phyloP scores from a whole-genome alignment of 2,329 filamentous ascomycete species.

The Fusarium globosum region DNA sequence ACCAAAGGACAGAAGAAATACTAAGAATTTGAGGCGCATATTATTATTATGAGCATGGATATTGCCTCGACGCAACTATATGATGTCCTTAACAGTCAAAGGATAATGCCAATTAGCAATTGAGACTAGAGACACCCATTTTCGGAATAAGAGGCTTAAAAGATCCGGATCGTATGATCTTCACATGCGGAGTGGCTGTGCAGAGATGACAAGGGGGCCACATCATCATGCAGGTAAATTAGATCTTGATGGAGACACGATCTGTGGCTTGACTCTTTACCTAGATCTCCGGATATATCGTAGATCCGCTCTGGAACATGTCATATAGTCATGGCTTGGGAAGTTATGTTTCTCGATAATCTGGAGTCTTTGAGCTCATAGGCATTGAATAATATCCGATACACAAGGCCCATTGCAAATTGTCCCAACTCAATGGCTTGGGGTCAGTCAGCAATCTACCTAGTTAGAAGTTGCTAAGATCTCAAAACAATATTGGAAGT shows the following conservation, averaged over 20 bases:
- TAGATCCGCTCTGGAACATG: neutral
- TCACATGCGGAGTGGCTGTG: neutral
- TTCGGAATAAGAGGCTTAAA: neutral
- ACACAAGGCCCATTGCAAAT: neutral
- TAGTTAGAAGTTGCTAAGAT: rapidly evolving
- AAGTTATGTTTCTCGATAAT: no score
- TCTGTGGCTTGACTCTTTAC: neutral
- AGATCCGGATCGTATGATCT: neutral
- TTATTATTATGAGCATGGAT: neutral
- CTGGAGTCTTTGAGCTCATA: neutral
- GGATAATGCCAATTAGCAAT: neutral
- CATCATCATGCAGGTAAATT: neutral
- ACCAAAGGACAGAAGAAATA: neutral
- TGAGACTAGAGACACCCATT: neutral
- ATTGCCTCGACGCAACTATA: neutral
- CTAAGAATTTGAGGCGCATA: neutral
- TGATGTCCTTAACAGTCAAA: no score
- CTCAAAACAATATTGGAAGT: rapidly evolving
- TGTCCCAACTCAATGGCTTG: no score
- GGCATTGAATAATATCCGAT: rapidly evolving
- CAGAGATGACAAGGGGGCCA: neutral
- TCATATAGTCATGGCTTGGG: neutral
- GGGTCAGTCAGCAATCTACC: no score
- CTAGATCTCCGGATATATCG: neutral
- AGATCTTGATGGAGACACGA: neutral